A percentile compares a stretch with the other conserved stretches of the same genome.
Conservation (phyloP, 306 rosid species). For the Ammopiptanthus mongolicus region DNA sequence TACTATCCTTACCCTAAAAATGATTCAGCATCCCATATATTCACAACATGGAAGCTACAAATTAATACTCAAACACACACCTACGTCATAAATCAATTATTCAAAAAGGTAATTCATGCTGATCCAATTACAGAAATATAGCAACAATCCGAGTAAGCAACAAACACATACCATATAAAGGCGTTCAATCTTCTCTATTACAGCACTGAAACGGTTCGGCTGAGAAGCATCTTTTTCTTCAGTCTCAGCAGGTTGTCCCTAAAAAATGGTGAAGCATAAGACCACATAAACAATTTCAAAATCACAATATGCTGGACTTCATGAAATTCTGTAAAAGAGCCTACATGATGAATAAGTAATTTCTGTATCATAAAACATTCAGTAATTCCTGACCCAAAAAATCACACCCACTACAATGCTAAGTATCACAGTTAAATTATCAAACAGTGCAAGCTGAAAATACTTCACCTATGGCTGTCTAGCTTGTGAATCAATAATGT, state of each 20-base stretch:
- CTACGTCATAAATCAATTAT: conserved; percentile 2
- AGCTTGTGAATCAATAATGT: conserved; percentile 2
- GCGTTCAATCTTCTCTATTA: conserved; percentile 94
- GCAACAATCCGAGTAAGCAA: background rate
- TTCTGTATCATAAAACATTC: background rate
- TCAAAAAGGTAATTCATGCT: background rate
- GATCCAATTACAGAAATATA: background rate
- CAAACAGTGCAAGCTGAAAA: conserved; percentile 3
- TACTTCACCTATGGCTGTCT: background rate
- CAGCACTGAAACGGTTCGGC: conserved; percentile 94
- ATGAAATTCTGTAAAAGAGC: background rate
- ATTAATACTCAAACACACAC: background rate
- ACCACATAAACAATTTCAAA: background rate
- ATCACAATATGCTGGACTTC: background rate
- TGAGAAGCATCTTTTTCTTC: conserved; percentile 66
- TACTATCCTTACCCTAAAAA: conserved; percentile 90
- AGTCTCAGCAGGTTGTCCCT: conserved; percentile 62
- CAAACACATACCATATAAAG: conserved; percentile 67
- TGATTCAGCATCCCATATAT: conserved; percentile 5
- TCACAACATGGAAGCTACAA: conserved; percentile 3
- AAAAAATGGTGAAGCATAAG: conserved; percentile 10
- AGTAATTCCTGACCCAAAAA: background rate
- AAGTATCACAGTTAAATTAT: background rate
- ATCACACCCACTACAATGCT: background rate
- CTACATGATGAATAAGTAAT: background rate